Conservation (phyloP, 2,329 filamentous ascomycete genomes). For the Fusarium brachygibbosum region DNA sequence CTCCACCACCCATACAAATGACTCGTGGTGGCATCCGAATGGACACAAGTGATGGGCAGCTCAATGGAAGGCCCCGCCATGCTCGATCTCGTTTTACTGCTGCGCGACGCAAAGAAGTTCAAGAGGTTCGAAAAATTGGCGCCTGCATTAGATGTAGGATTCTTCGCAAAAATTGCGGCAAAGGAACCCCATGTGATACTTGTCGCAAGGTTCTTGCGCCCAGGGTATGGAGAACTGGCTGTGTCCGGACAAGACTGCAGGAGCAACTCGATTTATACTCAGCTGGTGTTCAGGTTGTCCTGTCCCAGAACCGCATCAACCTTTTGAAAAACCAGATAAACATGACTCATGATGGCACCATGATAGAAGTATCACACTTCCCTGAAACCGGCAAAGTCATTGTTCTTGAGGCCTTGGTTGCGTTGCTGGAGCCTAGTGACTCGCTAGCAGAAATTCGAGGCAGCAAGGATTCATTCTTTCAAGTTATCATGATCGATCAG, state of each 20-base stretch:
- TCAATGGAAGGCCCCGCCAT: constrained; percentile 65
- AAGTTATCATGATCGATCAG: constrained; percentile 70
- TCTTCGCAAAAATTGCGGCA: constrained; percentile 75
- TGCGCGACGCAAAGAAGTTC: constrained; percentile 72
- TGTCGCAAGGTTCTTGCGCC: constrained; percentile 74
- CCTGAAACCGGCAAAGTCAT: constrained; percentile 63
- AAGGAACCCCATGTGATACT: constrained; percentile 72
- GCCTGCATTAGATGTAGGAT: constrained; percentile 76
- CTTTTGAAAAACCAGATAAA: constrained; percentile 64
- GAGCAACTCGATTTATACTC: constrained; percentile 74
- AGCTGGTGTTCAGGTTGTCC: constrained; percentile 72
- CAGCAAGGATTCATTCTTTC: constrained; percentile 53
- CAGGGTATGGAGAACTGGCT: constrained; percentile 74
- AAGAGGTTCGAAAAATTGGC: constrained; percentile 73
- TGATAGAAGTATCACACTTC: constrained; percentile 72
- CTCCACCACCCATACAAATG: constrained; percentile 52
- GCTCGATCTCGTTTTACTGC: constrained; percentile 70
- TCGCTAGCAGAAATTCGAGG: constrained; percentile 54
- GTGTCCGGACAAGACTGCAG: constrained; percentile 72
- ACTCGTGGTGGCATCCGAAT: constrained; percentile 66
- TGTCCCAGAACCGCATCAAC: constrained; percentile 72
- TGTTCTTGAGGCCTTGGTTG: constrained; percentile 53
- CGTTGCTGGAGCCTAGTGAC: constrained; percentile 54
- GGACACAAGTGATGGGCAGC: constrained; percentile 59
- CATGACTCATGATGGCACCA: constrained; percentile 63